Evolutionary conservation across 2,329 filamentous ascomycete species (phyloP), one percentile per base, ranked within the genome.

Genomic region (Clonostachys byssicola): DNA sequence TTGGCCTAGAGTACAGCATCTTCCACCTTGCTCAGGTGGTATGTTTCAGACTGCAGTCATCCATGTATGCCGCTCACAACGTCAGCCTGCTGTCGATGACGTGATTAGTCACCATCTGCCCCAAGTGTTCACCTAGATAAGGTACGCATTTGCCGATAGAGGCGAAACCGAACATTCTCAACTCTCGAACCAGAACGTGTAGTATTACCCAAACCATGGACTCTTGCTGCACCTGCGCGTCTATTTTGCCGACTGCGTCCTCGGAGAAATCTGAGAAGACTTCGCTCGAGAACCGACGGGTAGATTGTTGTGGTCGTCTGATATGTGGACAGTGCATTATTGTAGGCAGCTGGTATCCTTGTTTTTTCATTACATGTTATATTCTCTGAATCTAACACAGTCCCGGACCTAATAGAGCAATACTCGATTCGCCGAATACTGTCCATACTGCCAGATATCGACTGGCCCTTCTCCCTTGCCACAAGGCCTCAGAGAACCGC

Each of bases 361-460:
- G 36, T 14, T 17, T 17, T 7, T 12, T 39, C 23, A 13, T 34
- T 43, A 30, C 12, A 18, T 20, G 13, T 20, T 14, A 13, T 20
- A 13, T 43, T 34, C 12, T 18, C 23, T 23, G 16, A 33, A 18
- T 43, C 13, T 30, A 18, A n/a, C 12, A 5, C 9, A 30, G 23
- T 30, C 9, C 23, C 23, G 23, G 23, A 4, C 4, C 23, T 3
- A 30, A 30, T 54, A 82, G 79, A 67, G 78, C 42, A 90, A 90
- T 60, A 70, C 74, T 33, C 81, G 87, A 39, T 91, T 89, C 65
- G 76, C 77, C 46, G 70, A 73, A 34, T 82, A 81, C 61, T 82
- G 82, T 60, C 88, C 88, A 1, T 92, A 87, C 64, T 94, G 89
- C 62, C 89, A 92, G 65, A 78, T 89, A 55, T 83, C 84, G 6